Base-by-base conservation (phyloP, 305 asterid species). In the Petunia hybrid region DNA sequence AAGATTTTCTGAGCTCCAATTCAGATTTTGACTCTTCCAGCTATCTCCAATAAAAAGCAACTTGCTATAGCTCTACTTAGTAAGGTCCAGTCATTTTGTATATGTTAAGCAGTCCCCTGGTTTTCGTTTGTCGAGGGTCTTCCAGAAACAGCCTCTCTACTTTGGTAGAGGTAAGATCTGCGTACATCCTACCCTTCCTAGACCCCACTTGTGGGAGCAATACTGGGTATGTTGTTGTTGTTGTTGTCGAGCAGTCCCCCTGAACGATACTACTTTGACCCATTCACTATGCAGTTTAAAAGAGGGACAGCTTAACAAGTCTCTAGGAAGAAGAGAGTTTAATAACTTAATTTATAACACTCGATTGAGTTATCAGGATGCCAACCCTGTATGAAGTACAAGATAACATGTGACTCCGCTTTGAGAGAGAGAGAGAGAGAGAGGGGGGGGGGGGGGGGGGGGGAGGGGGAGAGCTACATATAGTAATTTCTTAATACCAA, bases 401-500 rank as follows among this genome's bases (percentile, higher is more conserved):
- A 1, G 31, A 64, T 64, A 64, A 7, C 9, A 38, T 8, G 1
- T 68, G 46, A 73, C 62, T 45, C 22, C 14, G 35, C 12, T 22
- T 22, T 31, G 31, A 48, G 31, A 42, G 1, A 71, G 36, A 13
- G 62, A 51, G 56, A 45, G 36, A 51, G 51, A 63, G 3, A 38
- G 6, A 1, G 2, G 31, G 31, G 51, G 36, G 2, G 38, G 2
- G 2, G 61, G 31, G 35, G 31, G 43, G 1, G 48, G 14, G 35
- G 62, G 36, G 76, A 45, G 36, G 36, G 51, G 38, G 3, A 53
- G 6, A 4, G 2, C 22, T 56, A n/a, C 35, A n/a, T 5, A 6
- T 57, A 14, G 63, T n/a, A 57, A n/a, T n/a, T 57, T 70, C 60
- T 45, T 70, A 70, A 46, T 71, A 46, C 43, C 61, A 31, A 53